Percentiles rank a stretch among this genome's conserved stretches.
Conservation (phyloP, 1,284 basidiomycete genomes). For the Albatrellus sp. region DNA sequence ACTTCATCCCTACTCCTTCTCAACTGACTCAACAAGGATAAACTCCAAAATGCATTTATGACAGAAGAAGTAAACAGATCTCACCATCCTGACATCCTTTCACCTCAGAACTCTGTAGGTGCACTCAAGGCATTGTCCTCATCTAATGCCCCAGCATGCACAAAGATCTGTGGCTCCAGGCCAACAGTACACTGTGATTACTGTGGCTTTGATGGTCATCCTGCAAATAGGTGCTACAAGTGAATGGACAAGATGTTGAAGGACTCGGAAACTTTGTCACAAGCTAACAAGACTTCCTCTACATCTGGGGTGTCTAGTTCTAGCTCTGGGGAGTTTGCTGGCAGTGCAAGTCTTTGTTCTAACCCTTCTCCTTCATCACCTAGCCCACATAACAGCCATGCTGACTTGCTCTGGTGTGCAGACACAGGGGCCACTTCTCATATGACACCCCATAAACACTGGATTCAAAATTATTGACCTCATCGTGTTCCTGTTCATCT, state of each 20-base stretch:
- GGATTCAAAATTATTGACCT: slow-evolving; percentile 18
- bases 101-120: no score
- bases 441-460: slow-evolving; percentile 23
- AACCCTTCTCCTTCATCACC: slow-evolving; percentile 1
- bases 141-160: no score
- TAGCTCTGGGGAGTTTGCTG: background rate
- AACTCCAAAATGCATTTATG: no score
- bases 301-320: background rate
- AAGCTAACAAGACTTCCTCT: background rate
- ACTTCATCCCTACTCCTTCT: slow-evolving; percentile 13
- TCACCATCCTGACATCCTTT: no score
- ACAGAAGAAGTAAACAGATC: no score
- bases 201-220: no score
- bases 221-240: no score
- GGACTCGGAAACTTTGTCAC: background rate
- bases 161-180: no score
- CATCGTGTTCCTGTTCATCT: slow-evolving; percentile 15
- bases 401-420: slow-evolving; percentile 16
- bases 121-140: no score
- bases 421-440: slow-evolving; percentile 25
- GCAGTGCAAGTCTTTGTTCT: slow-evolving; percentile 5
- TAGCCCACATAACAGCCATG: background rate
- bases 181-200: no score
- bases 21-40: no score
- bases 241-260: background rate